Conservation (phyloP, 176 grass and related monocot species). For the Musa itinerans region DNA sequence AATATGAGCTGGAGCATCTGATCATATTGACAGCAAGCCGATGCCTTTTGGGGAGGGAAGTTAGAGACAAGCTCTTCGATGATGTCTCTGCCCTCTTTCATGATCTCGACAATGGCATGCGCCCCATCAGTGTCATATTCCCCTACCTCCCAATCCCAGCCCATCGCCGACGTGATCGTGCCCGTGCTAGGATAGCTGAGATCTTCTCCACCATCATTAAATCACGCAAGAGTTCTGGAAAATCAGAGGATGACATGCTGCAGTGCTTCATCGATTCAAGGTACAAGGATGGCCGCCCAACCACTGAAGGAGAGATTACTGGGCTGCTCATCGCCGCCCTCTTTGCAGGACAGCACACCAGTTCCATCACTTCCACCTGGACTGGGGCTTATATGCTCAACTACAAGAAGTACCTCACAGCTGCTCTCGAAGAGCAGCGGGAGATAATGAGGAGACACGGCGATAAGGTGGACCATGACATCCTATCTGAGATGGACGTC, state of each 20-base stretch:
- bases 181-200: conserved; percentile 62
- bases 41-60: conserved; percentile 83
- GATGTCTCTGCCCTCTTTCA: conserved; percentile 97
- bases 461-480: conserved; percentile 74
- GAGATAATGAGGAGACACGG: conserved; percentile 67
- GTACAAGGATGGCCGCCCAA: conserved; percentile 80
- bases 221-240: conserved; percentile 71
- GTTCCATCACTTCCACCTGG: conserved; percentile 97
- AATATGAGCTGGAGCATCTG: conserved; percentile 91
- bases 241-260: conserved; percentile 83
- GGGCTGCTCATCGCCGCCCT: conserved; percentile 85
- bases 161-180: conserved; percentile 58
- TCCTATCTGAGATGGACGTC: conserved; percentile 92
- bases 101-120: conserved; percentile 94
- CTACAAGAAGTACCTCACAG: conserved; percentile 54
- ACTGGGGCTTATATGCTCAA: conserved; percentile 77
- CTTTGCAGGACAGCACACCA: conserved; percentile 95
- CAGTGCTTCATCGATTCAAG: conserved; percentile 97
- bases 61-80: conserved; percentile 90
- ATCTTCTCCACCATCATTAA: conserved; percentile 89
- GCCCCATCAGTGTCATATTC: conserved; percentile 80
- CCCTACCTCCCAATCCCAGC: conserved; percentile 85
- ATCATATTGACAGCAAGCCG: conserved; percentile 96
- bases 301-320: conserved; percentile 71
- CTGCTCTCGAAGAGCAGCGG: conserved; percentile 89